Percentiles rank a stretch among this genome's conserved stretches.
These are phyloP conservation scores for Pinus taeda DNA, from an alignment of 75 land plant genomes.

Conservation along the genomic window DNA sequence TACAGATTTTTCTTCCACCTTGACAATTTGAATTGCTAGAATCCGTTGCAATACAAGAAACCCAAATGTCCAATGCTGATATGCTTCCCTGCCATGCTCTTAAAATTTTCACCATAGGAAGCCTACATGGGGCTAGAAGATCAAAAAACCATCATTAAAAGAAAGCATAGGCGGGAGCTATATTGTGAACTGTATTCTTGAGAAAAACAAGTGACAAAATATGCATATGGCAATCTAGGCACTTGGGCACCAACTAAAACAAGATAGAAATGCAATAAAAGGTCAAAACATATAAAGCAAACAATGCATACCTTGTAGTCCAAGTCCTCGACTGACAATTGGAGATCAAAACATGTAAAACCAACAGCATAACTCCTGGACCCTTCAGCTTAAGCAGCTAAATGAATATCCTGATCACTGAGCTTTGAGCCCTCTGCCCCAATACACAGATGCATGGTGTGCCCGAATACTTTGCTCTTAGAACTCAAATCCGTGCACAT, in stretches of 20 bases:
- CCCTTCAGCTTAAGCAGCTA: neutral
- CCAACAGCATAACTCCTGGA: neutral
- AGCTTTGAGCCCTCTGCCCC: neutral
- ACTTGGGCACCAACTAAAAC: neutral
- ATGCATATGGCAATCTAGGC: neutral
- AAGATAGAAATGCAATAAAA: neutral
- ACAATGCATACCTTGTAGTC: neutral
- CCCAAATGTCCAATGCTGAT: neutral
- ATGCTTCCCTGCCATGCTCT: neutral
- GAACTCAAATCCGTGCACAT: neutral
- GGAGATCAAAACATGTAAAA: neutral
- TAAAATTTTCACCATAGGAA: slow-evolving; percentile 5
- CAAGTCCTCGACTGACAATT: neutral
- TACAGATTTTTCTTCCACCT: neutral
- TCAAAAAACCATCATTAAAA: neutral
- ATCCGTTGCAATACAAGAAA: neutral
- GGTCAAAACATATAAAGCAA: neutral
- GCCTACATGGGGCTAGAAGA: neutral
- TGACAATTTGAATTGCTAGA: slow-evolving; percentile 1
- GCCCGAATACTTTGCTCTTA: neutral
- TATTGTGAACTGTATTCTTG: too few relatives aligned
- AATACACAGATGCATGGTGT: neutral
- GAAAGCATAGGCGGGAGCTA: neutral
- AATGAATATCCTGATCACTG: neutral
- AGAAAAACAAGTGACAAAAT: too few relatives aligned